These are phyloP conservation scores for Diaporthe caulivora DNA, from an alignment of 2,329 filamentous ascomycete genomes.

Conservation along the genomic window DNA sequence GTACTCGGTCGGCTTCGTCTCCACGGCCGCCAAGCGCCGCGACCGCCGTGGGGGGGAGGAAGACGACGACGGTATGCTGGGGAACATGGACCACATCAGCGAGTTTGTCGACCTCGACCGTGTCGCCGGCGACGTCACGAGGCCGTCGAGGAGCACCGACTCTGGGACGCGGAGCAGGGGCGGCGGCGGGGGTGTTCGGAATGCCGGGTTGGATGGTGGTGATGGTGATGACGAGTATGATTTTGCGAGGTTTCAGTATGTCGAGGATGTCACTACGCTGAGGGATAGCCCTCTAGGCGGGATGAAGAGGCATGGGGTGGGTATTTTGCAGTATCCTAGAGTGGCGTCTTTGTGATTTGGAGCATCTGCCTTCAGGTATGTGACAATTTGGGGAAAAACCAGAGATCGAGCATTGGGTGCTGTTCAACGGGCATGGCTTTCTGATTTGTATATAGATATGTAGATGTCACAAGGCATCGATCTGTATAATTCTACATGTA, in stretches of 20 bases:
- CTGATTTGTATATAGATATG: not conserved
- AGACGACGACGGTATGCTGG: slow-evolving; percentile 17
- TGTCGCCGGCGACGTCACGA: slow-evolving; percentile 13
- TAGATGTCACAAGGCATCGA: not conserved
- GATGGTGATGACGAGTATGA: not conserved
- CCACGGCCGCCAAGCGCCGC: not conserved
- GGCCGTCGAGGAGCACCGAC: slow-evolving; percentile 9
- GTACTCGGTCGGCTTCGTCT: slow-evolving; percentile 28
- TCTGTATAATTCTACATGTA: not conserved
- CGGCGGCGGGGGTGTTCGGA: not conserved
- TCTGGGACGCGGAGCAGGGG: not conserved
- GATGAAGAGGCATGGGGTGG: not conserved
- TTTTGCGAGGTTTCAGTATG: slow-evolving; percentile 34
- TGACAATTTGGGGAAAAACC: not conserved
- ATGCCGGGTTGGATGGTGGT: too few species aligned
- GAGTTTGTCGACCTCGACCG: slow-evolving; percentile 33
- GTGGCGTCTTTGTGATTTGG: not conserved
- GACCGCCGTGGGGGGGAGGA: slow-evolving; percentile 18
- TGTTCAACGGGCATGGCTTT: not conserved
- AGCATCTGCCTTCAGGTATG: too few species aligned
- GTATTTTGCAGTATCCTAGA: not conserved
- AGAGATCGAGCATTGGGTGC: not conserved
- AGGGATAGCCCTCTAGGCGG: not conserved
- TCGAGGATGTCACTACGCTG: slow-evolving; percentile 26
- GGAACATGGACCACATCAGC: slow-evolving; percentile 34